Evolutionary conservation across 257 asterid species (phyloP).

Genomic region (Primulina eburnea): DNA sequence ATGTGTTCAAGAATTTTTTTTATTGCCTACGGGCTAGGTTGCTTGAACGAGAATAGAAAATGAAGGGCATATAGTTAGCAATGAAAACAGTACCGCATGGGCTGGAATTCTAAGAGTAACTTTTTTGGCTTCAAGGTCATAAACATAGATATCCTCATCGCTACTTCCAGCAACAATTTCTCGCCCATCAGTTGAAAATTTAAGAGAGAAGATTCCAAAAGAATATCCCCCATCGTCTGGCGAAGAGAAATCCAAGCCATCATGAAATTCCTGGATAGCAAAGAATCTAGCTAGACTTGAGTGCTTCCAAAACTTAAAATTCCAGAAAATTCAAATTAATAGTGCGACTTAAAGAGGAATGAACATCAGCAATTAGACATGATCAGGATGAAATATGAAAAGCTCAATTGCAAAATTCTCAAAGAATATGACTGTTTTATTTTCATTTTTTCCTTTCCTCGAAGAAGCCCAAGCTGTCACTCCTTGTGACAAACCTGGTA

Average conservation of each 20-base stretch:
- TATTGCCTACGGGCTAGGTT: neutral
- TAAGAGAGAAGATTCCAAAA: conserved; percentile 79
- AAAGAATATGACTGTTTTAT: too few species aligned
- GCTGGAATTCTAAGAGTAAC: conserved; percentile 70
- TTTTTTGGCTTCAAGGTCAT: conserved; percentile 77
- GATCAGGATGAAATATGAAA: too few species aligned
- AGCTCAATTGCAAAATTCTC: too few species aligned
- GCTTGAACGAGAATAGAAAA: conserved; percentile 1
- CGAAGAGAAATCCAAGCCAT: conserved; percentile 63
- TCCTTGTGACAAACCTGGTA: too few species aligned
- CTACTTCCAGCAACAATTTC: conserved; percentile 90
- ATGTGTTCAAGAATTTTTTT: neutral
- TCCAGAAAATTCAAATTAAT: neutral
- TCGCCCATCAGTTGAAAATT: conserved; percentile 80
- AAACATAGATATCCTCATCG: conserved; percentile 72
- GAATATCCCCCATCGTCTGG: conserved; percentile 47
- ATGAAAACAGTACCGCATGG: conserved; percentile 45
- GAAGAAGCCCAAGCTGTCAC: too few species aligned
- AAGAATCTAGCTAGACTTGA: conserved; percentile 6
- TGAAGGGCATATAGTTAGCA: neutral
- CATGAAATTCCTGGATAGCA: conserved; percentile 70
- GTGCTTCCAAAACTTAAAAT: neutral
- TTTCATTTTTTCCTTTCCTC: too few species aligned
- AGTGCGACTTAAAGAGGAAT: neutral
- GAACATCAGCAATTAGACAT: too few species aligned